Conservation (phyloP, 306 rosid genomes). For the Medicago ruthenica region DNA sequence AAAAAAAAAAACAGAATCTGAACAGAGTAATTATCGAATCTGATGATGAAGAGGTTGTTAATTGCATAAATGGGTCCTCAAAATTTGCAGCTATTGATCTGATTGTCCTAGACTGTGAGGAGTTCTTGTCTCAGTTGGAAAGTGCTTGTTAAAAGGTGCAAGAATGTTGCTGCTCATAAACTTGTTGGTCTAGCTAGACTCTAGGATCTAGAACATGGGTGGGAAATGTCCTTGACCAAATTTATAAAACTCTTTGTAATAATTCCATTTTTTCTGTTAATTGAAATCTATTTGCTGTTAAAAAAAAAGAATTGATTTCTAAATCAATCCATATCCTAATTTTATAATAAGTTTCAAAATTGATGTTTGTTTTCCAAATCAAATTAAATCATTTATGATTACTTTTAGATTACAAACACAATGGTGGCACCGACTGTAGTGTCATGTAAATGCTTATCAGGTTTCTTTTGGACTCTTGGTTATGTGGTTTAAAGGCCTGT, state of each 20-base stretch:
- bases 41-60: background rate
- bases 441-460: background rate
- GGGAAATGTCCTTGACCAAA: background rate
- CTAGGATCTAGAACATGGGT: background rate
- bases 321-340: background rate
- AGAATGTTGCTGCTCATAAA: background rate
- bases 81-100: background rate
- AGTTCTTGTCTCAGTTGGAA: background rate
- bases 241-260: background rate
- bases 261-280: background rate
- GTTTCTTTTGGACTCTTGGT: constrained; percentile 21
- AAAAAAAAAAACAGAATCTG: background rate
- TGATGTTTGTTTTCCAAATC: constrained; percentile 8
- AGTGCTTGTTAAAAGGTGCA: constrained; percentile 4
- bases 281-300: background rate
- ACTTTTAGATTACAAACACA: constrained; percentile 1
- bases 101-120: background rate
- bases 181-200: background rate
- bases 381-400: constrained; percentile 8
- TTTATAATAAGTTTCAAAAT: background rate
- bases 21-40: background rate
- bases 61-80: background rate
- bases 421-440: background rate
- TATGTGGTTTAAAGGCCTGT: too few species aligned
- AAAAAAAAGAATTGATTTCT: background rate